Evolutionary conservation across 257 asterid genomes (phyloP).

Genomic region (Cinchona pubescens): DNA sequence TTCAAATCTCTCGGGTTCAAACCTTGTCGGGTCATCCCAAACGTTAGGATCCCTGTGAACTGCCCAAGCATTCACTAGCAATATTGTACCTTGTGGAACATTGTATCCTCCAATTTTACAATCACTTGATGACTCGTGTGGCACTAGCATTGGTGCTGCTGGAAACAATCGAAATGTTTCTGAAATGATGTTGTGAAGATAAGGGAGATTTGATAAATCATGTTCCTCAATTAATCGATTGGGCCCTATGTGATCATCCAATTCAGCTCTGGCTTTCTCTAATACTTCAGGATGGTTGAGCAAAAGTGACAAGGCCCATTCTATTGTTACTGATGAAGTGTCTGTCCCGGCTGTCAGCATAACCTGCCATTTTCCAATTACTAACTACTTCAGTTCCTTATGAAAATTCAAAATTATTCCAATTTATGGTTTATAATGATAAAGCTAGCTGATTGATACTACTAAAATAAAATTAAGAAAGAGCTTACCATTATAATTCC

Average conservation of each 20-base stretch:
- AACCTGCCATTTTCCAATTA: conserved; percentile 2
- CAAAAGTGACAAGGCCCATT: conserved; percentile 62
- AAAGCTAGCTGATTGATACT: too few species aligned
- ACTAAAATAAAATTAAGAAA: not conserved
- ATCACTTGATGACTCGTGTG: conserved; percentile 53
- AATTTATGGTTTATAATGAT: too few species aligned
- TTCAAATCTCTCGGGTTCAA: conserved; percentile 57
- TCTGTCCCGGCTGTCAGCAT: conserved; percentile 22
- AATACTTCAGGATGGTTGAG: conserved; percentile 55
- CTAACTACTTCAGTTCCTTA: too few species aligned
- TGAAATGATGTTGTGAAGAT: conserved; percentile 38
- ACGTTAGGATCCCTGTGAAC: conserved; percentile 54
- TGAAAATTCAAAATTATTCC: too few species aligned
- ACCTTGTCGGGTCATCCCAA: conserved; percentile 54
- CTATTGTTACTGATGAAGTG: conserved; percentile 38
- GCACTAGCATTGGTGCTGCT: conserved; percentile 45
- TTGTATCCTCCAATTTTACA: conserved; percentile 50
- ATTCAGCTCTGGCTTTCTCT: conserved; percentile 38
- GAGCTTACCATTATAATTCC: conserved; percentile 40
- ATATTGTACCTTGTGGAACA: conserved; percentile 50
- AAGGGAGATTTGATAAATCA: conserved; percentile 49
- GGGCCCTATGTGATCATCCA: conserved; percentile 41
- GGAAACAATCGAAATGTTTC: conserved; percentile 56
- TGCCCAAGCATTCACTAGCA: conserved; percentile 65
- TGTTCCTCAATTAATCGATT: conserved; percentile 44